Conservation (phyloP, 345 rosid genomes). For the Lepidium aucheri region DNA sequence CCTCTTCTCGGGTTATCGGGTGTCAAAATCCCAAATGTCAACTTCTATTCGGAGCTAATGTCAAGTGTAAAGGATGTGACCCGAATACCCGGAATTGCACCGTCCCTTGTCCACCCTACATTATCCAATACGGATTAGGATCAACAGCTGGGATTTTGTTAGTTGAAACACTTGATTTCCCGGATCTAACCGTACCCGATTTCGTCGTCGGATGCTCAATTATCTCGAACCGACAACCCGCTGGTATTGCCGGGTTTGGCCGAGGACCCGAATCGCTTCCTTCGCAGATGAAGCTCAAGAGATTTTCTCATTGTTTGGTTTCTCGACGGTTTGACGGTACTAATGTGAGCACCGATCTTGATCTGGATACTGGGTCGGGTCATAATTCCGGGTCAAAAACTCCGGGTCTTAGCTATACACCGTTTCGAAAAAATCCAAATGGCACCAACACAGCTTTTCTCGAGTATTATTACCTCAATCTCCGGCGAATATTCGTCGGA, state of each 20-base stretch:
- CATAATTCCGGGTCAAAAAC: constrained; percentile 33
- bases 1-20: constrained; percentile 50
- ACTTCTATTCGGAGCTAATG: constrained; percentile 42
- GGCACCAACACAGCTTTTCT: constrained; percentile 28
- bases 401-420: constrained; percentile 53
- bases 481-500: constrained; percentile 62
- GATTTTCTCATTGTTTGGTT: constrained; percentile 71
- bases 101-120: constrained; percentile 63
- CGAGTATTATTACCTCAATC: constrained; percentile 51
- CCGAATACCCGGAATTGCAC: constrained; percentile 42
- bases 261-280: constrained; percentile 67
- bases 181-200: constrained; percentile 36
- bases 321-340: constrained; percentile 65
- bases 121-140: constrained; percentile 66
- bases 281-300: constrained; percentile 51
- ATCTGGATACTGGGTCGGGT: constrained; percentile 46
- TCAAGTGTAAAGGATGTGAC: constrained; percentile 39
- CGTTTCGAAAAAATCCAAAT: constrained; percentile 43
- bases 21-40: constrained; percentile 62
- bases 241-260: constrained; percentile 90
- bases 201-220: constrained; percentile 78
- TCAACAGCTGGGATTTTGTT: constrained; percentile 64
- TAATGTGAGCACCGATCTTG: constrained; percentile 40
- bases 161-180: constrained; percentile 46
- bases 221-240: constrained; percentile 68